phyloP scores from a whole-genome alignment of 495 filamentous ascomycete genomes.

The Hyaloscypha hepaticicola region DNA sequence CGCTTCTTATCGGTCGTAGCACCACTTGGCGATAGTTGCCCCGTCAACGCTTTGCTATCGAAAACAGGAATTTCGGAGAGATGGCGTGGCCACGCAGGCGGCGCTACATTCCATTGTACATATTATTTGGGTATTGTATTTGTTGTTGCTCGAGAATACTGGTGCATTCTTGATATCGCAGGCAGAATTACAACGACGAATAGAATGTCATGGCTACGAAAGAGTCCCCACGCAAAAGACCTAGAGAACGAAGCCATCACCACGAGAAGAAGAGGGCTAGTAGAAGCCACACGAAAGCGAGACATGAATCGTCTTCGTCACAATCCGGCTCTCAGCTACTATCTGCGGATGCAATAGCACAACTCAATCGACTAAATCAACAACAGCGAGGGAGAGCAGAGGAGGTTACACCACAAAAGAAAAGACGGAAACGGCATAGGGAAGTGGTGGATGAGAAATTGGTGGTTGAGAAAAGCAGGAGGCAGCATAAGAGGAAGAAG shows the following conservation, averaged over 20 bases:
- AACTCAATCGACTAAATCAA: constrained; percentile 58
- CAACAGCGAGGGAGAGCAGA: constrained; percentile 23
- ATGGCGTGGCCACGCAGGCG: constrained; percentile 12
- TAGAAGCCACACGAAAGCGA: constrained; percentile 32
- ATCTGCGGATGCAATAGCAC: constrained; percentile 59
- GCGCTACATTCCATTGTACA: constrained; percentile 3
- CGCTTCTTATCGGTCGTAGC: neutral
- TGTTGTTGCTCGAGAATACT: neutral
- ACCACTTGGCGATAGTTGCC: constrained; percentile 14
- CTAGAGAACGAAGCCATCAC: constrained; percentile 24
- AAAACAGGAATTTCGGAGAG: neutral
- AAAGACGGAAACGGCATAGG: constrained; percentile 33
- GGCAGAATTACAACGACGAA: neutral
- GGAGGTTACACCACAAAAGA: constrained; percentile 33
- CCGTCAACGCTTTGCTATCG: neutral
- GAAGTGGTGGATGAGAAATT: constrained; percentile 34
- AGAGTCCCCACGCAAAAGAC: constrained; percentile 26
- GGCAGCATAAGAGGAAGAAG: constrained; percentile 42
- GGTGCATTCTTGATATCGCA: neutral
- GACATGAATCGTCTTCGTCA: constrained; percentile 34
- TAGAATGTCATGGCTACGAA: constrained; percentile 24
- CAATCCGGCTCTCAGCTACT: constrained; percentile 38
- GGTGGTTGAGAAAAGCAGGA: constrained; percentile 27
- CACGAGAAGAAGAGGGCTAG: constrained; percentile 17
- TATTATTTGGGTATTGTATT: neutral